phyloP scores from a whole-genome alignment of 2,329 filamentous ascomycete species.

The Chaetomiaceae sp. region DNA sequence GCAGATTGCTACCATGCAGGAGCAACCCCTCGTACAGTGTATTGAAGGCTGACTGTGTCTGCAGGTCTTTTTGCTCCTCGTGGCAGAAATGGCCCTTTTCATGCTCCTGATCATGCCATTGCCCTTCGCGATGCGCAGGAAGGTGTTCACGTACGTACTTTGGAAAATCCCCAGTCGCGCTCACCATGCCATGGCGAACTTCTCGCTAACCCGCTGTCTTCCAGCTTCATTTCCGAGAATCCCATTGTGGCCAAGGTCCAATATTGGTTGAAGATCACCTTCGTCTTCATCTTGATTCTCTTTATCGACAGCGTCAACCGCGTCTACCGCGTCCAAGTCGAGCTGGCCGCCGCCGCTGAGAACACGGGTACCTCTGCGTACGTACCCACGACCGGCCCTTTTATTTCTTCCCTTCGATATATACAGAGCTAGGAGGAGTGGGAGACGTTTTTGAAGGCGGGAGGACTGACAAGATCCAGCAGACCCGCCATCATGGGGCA shows the following conservation, averaged over 20 bases:
- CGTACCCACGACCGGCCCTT: slow-evolving; percentile 30
- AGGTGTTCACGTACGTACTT: slow-evolving; percentile 64
- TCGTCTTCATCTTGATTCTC: slow-evolving; percentile 97
- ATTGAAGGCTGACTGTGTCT: slow-evolving; percentile 6
- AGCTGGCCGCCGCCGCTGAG: slow-evolving; percentile 70
- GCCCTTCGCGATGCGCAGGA: slow-evolving; percentile 79
- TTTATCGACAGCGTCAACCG: slow-evolving; percentile 95
- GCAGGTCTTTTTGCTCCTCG: slow-evolving; percentile 77
- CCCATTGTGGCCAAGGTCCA: slow-evolving; percentile 82
- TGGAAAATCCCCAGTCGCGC: too few species aligned
- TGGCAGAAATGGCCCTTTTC: slow-evolving; percentile 79
- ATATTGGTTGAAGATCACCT: slow-evolving; percentile 98
- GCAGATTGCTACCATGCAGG: too few species aligned
- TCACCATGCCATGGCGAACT: too few species aligned
- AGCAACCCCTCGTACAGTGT: too few species aligned
- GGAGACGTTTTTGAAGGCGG: too few species aligned
- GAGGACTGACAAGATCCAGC: slow-evolving; percentile 24
- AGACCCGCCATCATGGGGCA: slow-evolving; percentile 72
- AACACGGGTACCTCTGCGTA: slow-evolving; percentile 44
- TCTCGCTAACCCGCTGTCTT: slow-evolving; percentile 10
- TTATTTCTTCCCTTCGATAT: too few species aligned
- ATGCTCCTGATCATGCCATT: slow-evolving; percentile 78
- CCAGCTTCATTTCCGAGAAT: slow-evolving; percentile 88
- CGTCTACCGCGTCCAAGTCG: slow-evolving; percentile 93
- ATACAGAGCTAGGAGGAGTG: too few species aligned